A percentile compares a stretch with the other conserved stretches of the same genome.
Evolutionary conservation across 148 eudicot genomes (phyloP).

Genomic region (Chenopodium quinoa): DNA sequence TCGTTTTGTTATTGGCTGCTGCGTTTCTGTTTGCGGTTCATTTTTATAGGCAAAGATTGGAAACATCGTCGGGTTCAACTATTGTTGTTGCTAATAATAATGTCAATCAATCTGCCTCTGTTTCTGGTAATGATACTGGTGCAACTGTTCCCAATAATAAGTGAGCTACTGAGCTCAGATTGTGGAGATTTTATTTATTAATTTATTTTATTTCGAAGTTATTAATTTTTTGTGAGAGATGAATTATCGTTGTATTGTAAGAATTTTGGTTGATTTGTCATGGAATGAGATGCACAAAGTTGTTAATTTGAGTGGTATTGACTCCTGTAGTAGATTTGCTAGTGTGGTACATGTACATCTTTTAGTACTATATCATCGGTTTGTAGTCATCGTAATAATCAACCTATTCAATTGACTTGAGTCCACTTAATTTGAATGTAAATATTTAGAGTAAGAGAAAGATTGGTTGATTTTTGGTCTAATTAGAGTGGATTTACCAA

Average conservation of each 20-base stretch:
- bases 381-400: no score
- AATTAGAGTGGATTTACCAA: no score
- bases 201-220: background rate
- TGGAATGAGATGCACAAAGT: conserved; percentile 1
- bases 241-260: background rate
- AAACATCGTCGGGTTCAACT: no score
- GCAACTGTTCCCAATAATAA: conserved; percentile 2
- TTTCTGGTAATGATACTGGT: background rate
- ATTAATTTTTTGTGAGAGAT: background rate
- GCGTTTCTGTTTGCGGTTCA: conserved; percentile 27
- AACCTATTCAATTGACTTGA: no score
- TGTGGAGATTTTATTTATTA: background rate
- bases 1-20: conserved; percentile 29
- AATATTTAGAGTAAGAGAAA: no score
- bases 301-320: no score
- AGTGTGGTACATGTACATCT: no score
- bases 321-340: no score
- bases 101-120: conserved; percentile 14
- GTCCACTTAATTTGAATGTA: no score
- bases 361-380: no score
- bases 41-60: conserved; percentile 15
- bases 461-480: no score
- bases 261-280: background rate
- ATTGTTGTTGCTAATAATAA: background rate
- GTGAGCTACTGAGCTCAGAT: background rate